Percentiles rank a stretch among this genome's conserved stretches.
Evolutionary conservation across 208 protist genomes (phyloP).

Genomic region (Wallacemonas sp.): DNA sequence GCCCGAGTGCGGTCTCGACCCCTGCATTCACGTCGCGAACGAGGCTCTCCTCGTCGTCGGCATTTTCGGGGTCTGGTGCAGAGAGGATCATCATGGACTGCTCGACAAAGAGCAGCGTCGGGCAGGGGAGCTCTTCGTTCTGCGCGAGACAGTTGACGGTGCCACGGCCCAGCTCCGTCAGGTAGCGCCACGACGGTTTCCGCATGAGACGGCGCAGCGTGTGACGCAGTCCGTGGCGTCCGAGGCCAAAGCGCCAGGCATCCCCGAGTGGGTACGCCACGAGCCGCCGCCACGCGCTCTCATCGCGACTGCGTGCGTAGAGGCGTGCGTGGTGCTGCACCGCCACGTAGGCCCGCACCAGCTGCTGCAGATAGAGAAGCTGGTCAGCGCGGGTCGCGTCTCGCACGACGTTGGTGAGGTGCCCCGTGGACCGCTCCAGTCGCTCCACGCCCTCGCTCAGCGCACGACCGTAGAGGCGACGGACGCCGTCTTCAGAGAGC

Average conservation of each 20-base stretch:
- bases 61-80: conserved; percentile 2
- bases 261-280: conserved; percentile 54
- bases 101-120: conserved; percentile 54
- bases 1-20: conserved; percentile 22
- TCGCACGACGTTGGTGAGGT: conserved; percentile 26
- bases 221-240: conserved; percentile 24
- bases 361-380: conserved; percentile 45
- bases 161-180: conserved; percentile 30
- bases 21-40: conserved; percentile 37
- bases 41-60: conserved; percentile 26
- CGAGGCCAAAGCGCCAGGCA: conserved; percentile 50
- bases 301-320: conserved; percentile 69
- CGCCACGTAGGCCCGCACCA: conserved; percentile 55
- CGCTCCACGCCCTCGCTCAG: conserved; percentile 72
- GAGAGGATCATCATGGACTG: conserved; percentile 30
- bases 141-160: conserved; percentile 50
- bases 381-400: conserved; percentile 23
- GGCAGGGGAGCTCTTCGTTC: conserved; percentile 63
- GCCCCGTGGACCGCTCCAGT: conserved; percentile 59
- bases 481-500: conserved; percentile 31
- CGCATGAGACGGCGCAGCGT: conserved; percentile 11
- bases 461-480: conserved; percentile 51
- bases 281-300: conserved; percentile 41
- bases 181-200: conserved; percentile 18
- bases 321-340: conserved; percentile 50